A percentile compares a stretch with the other conserved stretches of the same genome.
Conservation (phyloP, 75 land plant genomes). For the Picea glauca region DNA sequence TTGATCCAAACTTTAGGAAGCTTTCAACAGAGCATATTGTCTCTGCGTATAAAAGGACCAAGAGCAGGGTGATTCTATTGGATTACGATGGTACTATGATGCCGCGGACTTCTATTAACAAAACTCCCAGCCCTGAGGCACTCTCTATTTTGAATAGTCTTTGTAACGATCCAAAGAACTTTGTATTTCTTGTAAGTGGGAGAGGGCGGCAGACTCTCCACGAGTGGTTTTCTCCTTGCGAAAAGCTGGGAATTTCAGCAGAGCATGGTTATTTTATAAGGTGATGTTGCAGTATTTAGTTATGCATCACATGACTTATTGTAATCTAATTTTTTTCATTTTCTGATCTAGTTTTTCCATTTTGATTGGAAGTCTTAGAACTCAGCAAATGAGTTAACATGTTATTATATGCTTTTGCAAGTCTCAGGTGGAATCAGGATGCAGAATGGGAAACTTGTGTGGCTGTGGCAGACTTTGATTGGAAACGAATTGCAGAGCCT, state of each 20-base stretch:
- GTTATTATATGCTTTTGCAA: background rate
- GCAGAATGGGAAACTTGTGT: slow-evolving; percentile 26
- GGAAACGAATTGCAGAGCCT: slow-evolving; percentile 26
- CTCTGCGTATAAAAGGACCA: slow-evolving; percentile 56
- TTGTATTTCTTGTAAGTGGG: slow-evolving; percentile 63
- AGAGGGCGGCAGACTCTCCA: slow-evolving; percentile 26
- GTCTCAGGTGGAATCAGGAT: slow-evolving; percentile 15
- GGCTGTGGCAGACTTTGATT: slow-evolving; percentile 19
- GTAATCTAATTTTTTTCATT: too few species aligned
- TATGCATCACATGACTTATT: too few species aligned
- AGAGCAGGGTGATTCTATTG: slow-evolving; percentile 42
- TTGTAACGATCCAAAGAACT: slow-evolving; percentile 52
- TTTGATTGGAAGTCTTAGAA: background rate
- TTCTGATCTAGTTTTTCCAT: background rate
- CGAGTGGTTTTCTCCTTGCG: slow-evolving; percentile 62
- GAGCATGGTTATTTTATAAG: slow-evolving; percentile 73
- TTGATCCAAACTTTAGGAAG: slow-evolving; percentile 65
- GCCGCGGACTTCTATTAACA: slow-evolving; percentile 55
- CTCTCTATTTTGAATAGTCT: slow-evolving; percentile 44
- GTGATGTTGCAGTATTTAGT: slow-evolving; percentile 13
- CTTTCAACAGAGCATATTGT: slow-evolving; percentile 59
- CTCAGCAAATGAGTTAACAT: background rate
- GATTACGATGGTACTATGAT: slow-evolving; percentile 75
- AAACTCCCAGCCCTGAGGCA: slow-evolving; percentile 38
- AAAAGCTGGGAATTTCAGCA: slow-evolving; percentile 56